Evolutionary conservation across 139 green algal species (phyloP), one percentile per base, ranked within the genome.

Genomic region (Coelastrella sp.): DNA sequence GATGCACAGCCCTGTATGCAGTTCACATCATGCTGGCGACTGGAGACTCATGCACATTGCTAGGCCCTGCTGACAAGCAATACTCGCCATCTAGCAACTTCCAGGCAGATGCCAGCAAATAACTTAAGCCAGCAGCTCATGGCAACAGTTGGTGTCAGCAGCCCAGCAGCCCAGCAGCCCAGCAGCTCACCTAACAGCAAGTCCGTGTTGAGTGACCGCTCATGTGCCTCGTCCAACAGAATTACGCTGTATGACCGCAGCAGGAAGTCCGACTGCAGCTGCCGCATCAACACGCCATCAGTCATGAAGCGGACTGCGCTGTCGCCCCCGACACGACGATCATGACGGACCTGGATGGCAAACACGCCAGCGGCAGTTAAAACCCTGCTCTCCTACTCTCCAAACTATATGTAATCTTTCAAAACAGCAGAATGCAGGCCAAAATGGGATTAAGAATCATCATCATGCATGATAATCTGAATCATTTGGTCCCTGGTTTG

Each of bases 201-300:
- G 93, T 99, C 97, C 0, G 95, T 98, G 96, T 98, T 98, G 35
- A 99, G 93, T 82, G 85, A 95, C 20, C 97, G 91, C 93, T 99
- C 97, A 92, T 99, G 97, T 10, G 97, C 97, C 92, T 99, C 97
- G 84, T 99, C 97, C 87, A 99, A 92, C n/a, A 99, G 90, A 12
- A 99, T 95, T 79, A 97, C 96, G 74, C 87, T 93, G 91, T 94
- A 95, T 20, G 22, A 56, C 8, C 22, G 5, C 58, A 94, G 88
- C 65, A 90, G 24, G 66, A 94, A 92, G 82, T 94, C 92, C 35
- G 79, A 58, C 85, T 97, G 96, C 60, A 98, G 82, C 92, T 99
- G 96, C 9, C 96, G 88, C 83, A 99, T 93, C 85, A 99, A 92
- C 79, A 99, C 97, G 83, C 97, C 98, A 88, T 99, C 98, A 6